Percentiles rank a stretch among this genome's conserved stretches.
Evolutionary conservation across 495 filamentous ascomycete genomes (phyloP).

Genomic region (Delitschia confertaspora): DNA sequence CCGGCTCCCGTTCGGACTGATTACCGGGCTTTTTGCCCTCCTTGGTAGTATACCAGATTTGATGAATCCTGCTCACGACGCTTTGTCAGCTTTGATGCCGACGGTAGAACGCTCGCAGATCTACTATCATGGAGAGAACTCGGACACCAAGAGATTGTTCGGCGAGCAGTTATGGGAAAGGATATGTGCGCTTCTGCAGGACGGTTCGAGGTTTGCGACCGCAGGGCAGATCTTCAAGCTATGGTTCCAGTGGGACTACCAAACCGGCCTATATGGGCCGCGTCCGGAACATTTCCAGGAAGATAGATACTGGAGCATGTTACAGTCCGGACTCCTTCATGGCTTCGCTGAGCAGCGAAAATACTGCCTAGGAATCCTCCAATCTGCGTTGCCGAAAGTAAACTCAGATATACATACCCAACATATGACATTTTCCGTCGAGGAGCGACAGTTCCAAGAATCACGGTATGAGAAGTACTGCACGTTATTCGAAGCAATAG

Average conservation of each 20-base stretch:
- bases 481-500: slow-evolving; percentile 35
- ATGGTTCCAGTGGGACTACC: slow-evolving; percentile 32
- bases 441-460: slow-evolving; percentile 2
- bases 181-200: slow-evolving; percentile 3
- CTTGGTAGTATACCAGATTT: slow-evolving; percentile 4
- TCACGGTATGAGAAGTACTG: slow-evolving; percentile 31
- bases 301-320: slow-evolving; percentile 35
- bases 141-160: not conserved
- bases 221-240: slow-evolving; percentile 8
- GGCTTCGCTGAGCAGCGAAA: slow-evolving; percentile 40
- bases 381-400: slow-evolving; percentile 29
- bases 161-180: slow-evolving; percentile 1
- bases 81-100: slow-evolving; percentile 12
- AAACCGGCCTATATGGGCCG: slow-evolving; percentile 9
- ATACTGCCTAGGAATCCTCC: slow-evolving; percentile 39
- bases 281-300: slow-evolving; percentile 20
- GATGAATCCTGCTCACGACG: slow-evolving; percentile 9
- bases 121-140: not conserved
- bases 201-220: not conserved
- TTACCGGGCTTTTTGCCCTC: slow-evolving; percentile 3
- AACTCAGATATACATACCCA: slow-evolving; percentile 16
- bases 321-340: slow-evolving; percentile 35
- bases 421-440: slow-evolving; percentile 16
- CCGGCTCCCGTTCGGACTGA: not conserved
- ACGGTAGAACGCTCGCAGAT: not conserved